phyloP scores from a whole-genome alignment of 768 basidiomycete genomes.

The Pisolithus sp. region DNA sequence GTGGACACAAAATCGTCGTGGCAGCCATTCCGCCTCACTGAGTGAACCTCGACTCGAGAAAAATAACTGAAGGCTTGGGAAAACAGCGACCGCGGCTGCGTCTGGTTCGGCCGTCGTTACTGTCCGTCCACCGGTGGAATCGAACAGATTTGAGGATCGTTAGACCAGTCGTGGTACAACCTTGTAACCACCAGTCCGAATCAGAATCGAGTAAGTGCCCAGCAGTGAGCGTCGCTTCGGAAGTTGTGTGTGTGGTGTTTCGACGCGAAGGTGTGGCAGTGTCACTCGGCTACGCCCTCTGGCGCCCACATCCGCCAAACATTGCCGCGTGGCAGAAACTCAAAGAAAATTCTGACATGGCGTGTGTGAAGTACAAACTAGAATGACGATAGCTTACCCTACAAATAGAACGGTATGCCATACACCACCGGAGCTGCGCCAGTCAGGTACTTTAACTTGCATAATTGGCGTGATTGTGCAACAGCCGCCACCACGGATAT shows the following conservation, averaged over 20 bases:
- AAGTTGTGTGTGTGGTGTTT: too few relatives aligned
- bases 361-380: background rate
- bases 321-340: background rate
- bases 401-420: slow-evolving; percentile 89
- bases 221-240: too few relatives aligned
- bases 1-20: slow-evolving; percentile 6
- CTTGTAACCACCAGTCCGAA: background rate
- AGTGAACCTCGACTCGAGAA: background rate
- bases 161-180: background rate
- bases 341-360: too few relatives aligned
- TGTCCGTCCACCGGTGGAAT: background rate
- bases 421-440: slow-evolving; percentile 95
- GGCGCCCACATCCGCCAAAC: background rate
- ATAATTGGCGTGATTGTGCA: slow-evolving; percentile 67
- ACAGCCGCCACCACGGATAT: slow-evolving; percentile 70
- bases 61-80: background rate
- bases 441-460: slow-evolving; percentile 89
- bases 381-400: slow-evolving; percentile 3
- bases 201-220: too few relatives aligned
- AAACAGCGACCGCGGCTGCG: background rate
- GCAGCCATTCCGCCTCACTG: slow-evolving; percentile 4
- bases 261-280: background rate
- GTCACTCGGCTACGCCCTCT: background rate
- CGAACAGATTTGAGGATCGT: too few relatives aligned
- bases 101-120: background rate